Evolutionary conservation across 345 rosid genomes (phyloP).

Genomic region (Eucalyptus caleyi): DNA sequence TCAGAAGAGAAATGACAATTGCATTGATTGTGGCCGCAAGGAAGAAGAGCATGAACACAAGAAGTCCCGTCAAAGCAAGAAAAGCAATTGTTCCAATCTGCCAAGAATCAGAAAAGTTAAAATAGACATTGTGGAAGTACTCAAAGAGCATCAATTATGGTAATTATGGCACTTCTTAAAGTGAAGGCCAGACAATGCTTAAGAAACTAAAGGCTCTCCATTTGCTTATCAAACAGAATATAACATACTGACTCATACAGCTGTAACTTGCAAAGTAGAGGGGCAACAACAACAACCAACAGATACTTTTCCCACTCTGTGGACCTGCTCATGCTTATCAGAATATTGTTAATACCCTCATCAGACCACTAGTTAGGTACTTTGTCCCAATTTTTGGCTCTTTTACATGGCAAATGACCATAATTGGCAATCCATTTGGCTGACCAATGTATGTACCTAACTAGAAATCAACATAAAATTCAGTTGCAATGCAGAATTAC

Average conservation of each 20-base stretch:
- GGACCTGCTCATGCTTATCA: neutral
- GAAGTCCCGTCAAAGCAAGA: constrained; percentile 59
- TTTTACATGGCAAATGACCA: neutral
- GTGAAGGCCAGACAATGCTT: neutral
- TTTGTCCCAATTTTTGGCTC: neutral
- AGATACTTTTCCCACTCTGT: neutral
- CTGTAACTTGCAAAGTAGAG: neutral
- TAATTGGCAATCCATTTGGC: neutral
- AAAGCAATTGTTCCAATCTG: constrained; percentile 73
- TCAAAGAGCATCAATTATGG: neutral
- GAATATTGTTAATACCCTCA: neutral
- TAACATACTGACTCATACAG: neutral
- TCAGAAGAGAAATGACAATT: constrained; percentile 51
- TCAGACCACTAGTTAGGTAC: neutral
- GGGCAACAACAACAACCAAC: neutral
- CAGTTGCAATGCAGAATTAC: neutral
- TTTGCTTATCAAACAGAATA: neutral
- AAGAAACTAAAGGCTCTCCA: neutral
- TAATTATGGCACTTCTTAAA: neutral
- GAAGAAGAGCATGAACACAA: constrained; percentile 67
- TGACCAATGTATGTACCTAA: neutral
- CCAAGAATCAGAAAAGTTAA: neutral
- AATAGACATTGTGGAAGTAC: neutral
- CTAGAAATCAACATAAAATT: neutral
- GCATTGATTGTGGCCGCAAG: constrained; percentile 73